Percentiles rank a stretch among this genome's conserved stretches.
These are phyloP conservation scores for Boechera divaricarpa DNA, from an alignment of 345 rosid genomes.

Conservation along the genomic window DNA sequence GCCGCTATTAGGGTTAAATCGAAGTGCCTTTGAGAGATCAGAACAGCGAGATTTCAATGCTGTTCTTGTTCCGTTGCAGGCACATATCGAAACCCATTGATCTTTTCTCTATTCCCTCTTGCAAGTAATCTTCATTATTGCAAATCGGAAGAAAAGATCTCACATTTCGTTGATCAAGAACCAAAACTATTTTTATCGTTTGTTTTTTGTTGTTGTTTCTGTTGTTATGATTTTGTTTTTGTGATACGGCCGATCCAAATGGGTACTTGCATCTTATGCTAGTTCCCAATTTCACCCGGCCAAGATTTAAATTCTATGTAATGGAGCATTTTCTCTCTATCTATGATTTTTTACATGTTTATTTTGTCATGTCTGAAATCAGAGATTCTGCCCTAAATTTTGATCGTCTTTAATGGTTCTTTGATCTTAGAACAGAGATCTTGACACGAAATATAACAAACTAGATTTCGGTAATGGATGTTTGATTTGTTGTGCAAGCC, in stretches of 20 bases:
- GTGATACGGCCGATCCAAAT: constrained; percentile 53
- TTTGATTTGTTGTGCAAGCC: too few relatives aligned
- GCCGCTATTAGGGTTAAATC: constrained; percentile 1
- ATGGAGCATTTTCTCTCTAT: constrained; percentile 8
- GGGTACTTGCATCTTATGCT: constrained; percentile 30
- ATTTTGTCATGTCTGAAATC: constrained; percentile 9
- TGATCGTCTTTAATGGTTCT: background rate
- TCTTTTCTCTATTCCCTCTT: constrained; percentile 23
- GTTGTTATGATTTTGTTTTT: background rate
- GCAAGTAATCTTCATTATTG: constrained; percentile 20
- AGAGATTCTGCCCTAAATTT: constrained; percentile 30
- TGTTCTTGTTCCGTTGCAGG: constrained; percentile 57
- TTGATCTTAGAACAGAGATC: background rate
- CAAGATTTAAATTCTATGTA: constrained; percentile 23
- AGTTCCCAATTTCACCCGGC: constrained; percentile 59
- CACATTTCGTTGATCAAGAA: constrained; percentile 9
- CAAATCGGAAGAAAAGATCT: constrained; percentile 29
- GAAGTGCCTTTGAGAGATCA: constrained; percentile 54
- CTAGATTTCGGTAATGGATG: too few relatives aligned
- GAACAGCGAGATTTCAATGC: constrained; percentile 28
- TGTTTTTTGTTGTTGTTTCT: background rate
- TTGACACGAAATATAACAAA: too few relatives aligned
- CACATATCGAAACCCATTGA: constrained; percentile 29
- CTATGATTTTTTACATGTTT: constrained; percentile 7
- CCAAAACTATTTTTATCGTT: background rate